Evolutionary conservation across 805 yeast genomes (phyloP), one percentile per base, ranked within the genome.

Genomic region (Grigorovia humatica): DNA sequence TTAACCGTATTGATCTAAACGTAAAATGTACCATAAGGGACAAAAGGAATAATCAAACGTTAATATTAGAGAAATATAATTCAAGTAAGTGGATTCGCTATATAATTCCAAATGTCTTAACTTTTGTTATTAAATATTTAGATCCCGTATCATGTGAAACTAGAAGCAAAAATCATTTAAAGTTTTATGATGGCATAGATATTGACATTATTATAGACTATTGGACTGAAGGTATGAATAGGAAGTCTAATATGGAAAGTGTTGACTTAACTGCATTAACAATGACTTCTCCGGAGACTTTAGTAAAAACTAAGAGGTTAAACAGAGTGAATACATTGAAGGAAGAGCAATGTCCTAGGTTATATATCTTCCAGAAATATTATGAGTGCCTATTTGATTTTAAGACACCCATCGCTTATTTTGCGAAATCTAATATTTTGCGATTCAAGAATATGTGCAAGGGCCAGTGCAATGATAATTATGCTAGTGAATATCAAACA

Each of bases 391-490:
- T 73, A 7, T 73, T 67, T 52, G 60, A 65, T 13, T 46, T 68
- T 4, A 61, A 66, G n/a, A 59, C 68, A 0, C 72, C 74, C 2
- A 43, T 71, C 19, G 70, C 71, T 0, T 70, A 69, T 60, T 68
- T 76, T 65, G 65, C 70, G 6, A 80, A 80, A 55, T 77, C 82
- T 0, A 74, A 78, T 4, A 62, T 80, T 42, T 62, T 75, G 12
- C 63, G 83, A 49, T 63, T 79, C 48, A 69, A 64, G 47, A 72
- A 72, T 20, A 60, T 80, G 55, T 76, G 80, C 52, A 51, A 53
- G n/a, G 48, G 55, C 1, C 20, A 49, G 8, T 64, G 67, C 18
- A 51, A 50, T 15, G 45, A 45, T 9, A 49, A 52, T 13, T 52
- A 44, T 29, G 43, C 46, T 32, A 46, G 47, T 13, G 44, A 52